Base-by-base conservation (phyloP, 1,284 basidiomycete species). In the Microbotryomycetes sp. region DNA sequence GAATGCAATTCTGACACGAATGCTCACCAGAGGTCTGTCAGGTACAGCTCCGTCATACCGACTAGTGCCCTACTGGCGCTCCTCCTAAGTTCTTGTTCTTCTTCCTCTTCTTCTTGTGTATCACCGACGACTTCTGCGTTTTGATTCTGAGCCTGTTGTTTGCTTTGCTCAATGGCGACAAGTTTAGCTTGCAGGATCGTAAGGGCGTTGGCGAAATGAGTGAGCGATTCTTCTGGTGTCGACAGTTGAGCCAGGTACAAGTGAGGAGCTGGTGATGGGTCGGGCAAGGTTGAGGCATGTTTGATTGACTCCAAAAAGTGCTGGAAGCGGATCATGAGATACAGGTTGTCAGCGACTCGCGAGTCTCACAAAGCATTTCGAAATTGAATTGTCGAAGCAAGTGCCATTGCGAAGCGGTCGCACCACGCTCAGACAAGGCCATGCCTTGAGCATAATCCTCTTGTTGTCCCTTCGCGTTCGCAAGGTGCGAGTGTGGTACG, bases 31-130 rank as follows among this genome's bases (percentile, higher is more conserved):
- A 97, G 79, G 79, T 94, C 91, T 68, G 92, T 89, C 86, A 97
- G 92, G 88, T 92, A 97, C 30, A 96, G 87, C 76, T 96, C 92
- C 19, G 94, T 88, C 83, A 94, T 93, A 19, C 88, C 88, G 23
- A 94, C 83, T 28, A 94, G 79, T 1, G 90, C 89, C n/a, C 86
- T 80, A 6, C 91, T 86, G 45, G 88, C 86, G 72, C 85, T 90
- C 58, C 79, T 81, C 73, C 81, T 83, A 50, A 86, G 76, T 73
- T 92, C 88, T 3, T 58, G 73, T 25, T 79, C 74, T 6, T 77
- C 75, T 55, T 80, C 79, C 14, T 76, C 75, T 0, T 82, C 84
- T 7, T 81, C 80, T 49, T 82, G 82, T 70, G 85, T 87, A 26
- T 84, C 86, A 73, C 87, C 31, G n/a, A n/a, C n/a, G n/a, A n/a